phyloP scores from a whole-genome alignment of 1,284 basidiomycete genomes.

The Naganishia sp. region DNA sequence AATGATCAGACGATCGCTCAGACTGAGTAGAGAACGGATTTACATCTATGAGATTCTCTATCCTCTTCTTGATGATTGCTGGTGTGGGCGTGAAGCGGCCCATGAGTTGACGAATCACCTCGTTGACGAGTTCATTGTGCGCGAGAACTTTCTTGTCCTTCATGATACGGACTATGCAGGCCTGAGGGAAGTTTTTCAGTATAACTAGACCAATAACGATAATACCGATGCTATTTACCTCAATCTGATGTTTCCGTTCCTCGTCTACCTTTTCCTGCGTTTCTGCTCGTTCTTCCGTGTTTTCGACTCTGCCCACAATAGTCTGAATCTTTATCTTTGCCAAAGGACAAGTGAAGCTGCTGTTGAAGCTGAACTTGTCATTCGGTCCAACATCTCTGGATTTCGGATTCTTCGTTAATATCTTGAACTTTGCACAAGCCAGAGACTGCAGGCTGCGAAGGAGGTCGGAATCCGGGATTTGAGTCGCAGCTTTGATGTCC shows the following conservation, averaged over 20 bases:
- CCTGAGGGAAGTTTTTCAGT: conserved; percentile 58
- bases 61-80: conserved; percentile 84
- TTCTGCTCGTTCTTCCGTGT: conserved; percentile 80
- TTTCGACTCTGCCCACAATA: conserved; percentile 83
- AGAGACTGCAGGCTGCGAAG: conserved; percentile 91
- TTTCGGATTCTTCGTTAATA: conserved; percentile 87
- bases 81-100: conserved; percentile 84
- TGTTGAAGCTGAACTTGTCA: conserved; percentile 90
- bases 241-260: conserved; percentile 84
- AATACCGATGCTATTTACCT: conserved; percentile 60
- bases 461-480: conserved; percentile 75
- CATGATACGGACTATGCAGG: conserved; percentile 97
- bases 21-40: conserved; percentile 32
- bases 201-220: conserved; percentile 26
- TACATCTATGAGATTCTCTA: conserved; percentile 93
- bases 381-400: conserved; percentile 73
- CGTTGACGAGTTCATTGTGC: conserved; percentile 87
- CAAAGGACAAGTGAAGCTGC: conserved; percentile 73
- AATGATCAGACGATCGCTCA: no score
- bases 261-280: conserved; percentile 90
- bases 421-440: conserved; percentile 94
- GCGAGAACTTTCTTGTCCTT: conserved; percentile 88
- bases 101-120: conserved; percentile 83
- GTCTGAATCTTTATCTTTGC: conserved; percentile 95
- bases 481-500: conserved; percentile 63